Base-by-base conservation (phyloP, 2,329 filamentous ascomycete genomes). In the Arthroderma uncinatum region DNA sequence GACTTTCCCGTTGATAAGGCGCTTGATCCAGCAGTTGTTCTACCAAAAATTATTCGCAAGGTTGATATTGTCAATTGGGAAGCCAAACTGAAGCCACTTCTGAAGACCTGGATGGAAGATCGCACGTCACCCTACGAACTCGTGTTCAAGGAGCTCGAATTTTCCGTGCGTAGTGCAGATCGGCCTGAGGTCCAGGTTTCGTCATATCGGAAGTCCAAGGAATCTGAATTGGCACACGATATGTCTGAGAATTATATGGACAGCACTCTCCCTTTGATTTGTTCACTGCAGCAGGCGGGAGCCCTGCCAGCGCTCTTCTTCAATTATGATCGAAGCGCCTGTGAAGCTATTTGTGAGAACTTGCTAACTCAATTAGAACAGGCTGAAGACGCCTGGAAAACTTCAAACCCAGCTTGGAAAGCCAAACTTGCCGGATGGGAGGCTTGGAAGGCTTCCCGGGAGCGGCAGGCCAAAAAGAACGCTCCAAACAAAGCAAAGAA, bases 261-360 rank as follows among this genome's bases (percentile, higher is more conserved):
- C 21, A 79, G 77, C 8, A 82, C 79, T 2, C 70, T 86, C 16
- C 77, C 82, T 1, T 70, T 88, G 30, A 72, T 86, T 0, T 76
- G 73, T 14, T 78, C 82, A 33, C 74, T 90, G 0, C 79, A 87
- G 53, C 73, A 76, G 14, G 79, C 82, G 57, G 79, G 81, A 57
- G 85, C 84, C 0, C 74, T 92, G 0, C 87, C 87, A 0, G 86
- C 84, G 0, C 82, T 92, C 10, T 68, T 90, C 1, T 92, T 92
- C 74, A 87, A 88, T 65, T 92, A 87, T 63, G 84, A 90, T 61
- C 81, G 86, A 52, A 68, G 69, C 1, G 69, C 73, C 30, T 91
- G 87, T 63, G 86, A 89, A 67, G 67, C 69, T 8, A 79, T 86
- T 28, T 78, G 80, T 25, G 62, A 68, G 23, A 64, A 70, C 0